Percentiles rank a stretch among this genome's conserved stretches.
phyloP scores from a whole-genome alignment of 2,329 filamentous ascomycete genomes.

The Metarhizium album region DNA sequence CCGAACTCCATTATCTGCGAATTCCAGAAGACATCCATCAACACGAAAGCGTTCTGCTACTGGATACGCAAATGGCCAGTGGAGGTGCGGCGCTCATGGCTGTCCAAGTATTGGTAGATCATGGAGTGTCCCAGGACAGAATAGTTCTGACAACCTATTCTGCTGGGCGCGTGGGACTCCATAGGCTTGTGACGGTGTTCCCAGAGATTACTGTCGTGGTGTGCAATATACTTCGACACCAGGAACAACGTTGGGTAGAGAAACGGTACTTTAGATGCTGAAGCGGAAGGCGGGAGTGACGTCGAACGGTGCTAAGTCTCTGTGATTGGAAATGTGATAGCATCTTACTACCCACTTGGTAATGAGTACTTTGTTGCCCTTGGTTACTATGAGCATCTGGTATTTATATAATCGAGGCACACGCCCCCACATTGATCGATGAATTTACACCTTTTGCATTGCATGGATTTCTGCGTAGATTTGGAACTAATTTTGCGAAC shows the following conservation, averaged over 20 bases:
- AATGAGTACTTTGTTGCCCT: not conserved
- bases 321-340: not conserved
- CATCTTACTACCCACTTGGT: too few species aligned
- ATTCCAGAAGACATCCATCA: slow-evolving; percentile 61
- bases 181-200: slow-evolving; percentile 79
- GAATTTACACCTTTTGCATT: too few species aligned
- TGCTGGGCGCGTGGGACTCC: slow-evolving; percentile 73
- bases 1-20: slow-evolving; percentile 82
- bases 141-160: slow-evolving; percentile 93
- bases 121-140: slow-evolving; percentile 71
- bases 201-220: slow-evolving; percentile 80
- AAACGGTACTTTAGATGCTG: slow-evolving; percentile 82
- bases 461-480: too few species aligned
- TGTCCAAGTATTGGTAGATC: slow-evolving; percentile 88
- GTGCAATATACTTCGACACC: slow-evolving; percentile 68
- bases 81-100: slow-evolving; percentile 85
- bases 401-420: too few species aligned
- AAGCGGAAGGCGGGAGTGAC: slow-evolving; percentile 4
- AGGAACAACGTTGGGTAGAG: slow-evolving; percentile 84
- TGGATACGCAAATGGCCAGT: slow-evolving; percentile 91
- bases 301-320: not conserved
- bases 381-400: not conserved
- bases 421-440: too few species aligned
- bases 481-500: too few species aligned
- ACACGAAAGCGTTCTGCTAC: slow-evolving; percentile 72